These are phyloP conservation scores for Cercospora canescens DNA, from an alignment of 2,329 filamentous ascomycete genomes.

Conservation along the genomic window DNA sequence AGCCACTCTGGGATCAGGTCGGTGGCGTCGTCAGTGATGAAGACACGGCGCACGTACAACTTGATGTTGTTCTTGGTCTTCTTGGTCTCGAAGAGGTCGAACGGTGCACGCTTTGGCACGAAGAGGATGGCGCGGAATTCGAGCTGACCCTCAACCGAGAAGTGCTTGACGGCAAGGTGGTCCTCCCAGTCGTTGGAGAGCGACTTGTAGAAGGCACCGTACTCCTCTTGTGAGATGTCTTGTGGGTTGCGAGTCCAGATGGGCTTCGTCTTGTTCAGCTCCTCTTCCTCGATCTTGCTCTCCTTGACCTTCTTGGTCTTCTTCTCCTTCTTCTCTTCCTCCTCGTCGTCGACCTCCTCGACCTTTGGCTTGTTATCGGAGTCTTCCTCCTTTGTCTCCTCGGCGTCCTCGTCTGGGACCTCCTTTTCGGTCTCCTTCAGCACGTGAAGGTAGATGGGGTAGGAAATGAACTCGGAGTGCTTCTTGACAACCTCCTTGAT, in stretches of 20 bases:
- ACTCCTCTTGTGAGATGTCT: conserved; percentile 95
- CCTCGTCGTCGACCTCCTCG: conserved; percentile 81
- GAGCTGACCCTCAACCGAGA: conserved; percentile 99
- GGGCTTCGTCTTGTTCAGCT: conserved; percentile 99
- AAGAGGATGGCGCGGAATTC: conserved; percentile 99
- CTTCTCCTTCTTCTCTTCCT: conserved; percentile 80
- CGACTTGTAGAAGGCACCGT: conserved; percentile 99
- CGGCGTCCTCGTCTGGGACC: conserved; percentile 92
- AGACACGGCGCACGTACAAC: conserved; percentile 99
- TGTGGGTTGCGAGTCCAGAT: conserved; percentile 99
- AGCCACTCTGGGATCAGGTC: conserved; percentile 99
- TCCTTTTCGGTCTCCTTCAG: conserved; percentile 99
- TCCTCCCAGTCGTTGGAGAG: conserved; percentile 99
- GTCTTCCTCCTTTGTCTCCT: conserved; percentile 68
- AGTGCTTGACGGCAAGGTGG: conserved; percentile 99
- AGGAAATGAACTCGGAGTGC: conserved; percentile 99
- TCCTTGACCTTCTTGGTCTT: conserved; percentile 99
- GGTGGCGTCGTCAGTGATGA: conserved; percentile 99
- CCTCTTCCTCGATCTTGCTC: conserved; percentile 97
- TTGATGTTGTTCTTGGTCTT: conserved; percentile 99
- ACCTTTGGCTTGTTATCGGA: conserved; percentile 96
- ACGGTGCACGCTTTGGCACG: conserved; percentile 98
- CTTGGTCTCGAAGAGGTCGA: conserved; percentile 99
- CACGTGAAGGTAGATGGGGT: conserved; percentile 99
- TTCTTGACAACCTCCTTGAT: conserved; percentile 99